These are phyloP conservation scores for Trichoderma aggressivum DNA, from an alignment of 2,329 filamentous ascomycete genomes.

Conservation along the genomic window DNA sequence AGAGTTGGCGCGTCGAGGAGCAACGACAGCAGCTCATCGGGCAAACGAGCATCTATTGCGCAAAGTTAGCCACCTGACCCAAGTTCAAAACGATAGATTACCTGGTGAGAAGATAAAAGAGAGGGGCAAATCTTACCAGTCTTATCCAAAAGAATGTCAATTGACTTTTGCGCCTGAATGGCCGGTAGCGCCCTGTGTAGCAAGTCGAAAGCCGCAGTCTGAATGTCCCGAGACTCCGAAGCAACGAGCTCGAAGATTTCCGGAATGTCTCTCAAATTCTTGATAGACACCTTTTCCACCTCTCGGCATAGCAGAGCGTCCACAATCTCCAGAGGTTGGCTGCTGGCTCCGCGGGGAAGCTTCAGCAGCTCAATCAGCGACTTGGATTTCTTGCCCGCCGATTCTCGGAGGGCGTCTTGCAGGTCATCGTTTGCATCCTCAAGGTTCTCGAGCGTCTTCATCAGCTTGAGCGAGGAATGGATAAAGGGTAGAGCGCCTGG, in stretches of 20 bases:
- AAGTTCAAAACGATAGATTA: fast-evolving
- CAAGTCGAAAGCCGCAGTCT: conserved; percentile 75
- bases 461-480: conserved; percentile 70
- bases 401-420: conserved; percentile 65
- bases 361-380: conserved; percentile 64
- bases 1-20: conserved; percentile 74
- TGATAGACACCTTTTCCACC: conserved; percentile 60
- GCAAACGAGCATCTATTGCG: conserved; percentile 60
- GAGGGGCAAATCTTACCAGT: conserved; percentile 39
- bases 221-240: conserved; percentile 70
- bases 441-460: conserved; percentile 59
- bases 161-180: conserved; percentile 74
- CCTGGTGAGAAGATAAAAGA: neutral
- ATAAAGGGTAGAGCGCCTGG: conserved; percentile 59
- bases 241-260: conserved; percentile 75
- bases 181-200: conserved; percentile 77
- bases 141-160: conserved; percentile 72
- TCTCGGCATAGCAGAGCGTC: conserved; percentile 71
- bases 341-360: conserved; percentile 40
- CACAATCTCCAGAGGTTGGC: conserved; percentile 70
- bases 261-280: conserved; percentile 59
- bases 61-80: neutral
- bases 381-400: conserved; percentile 51
- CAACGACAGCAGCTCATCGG: conserved; percentile 80
- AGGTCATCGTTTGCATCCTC: conserved; percentile 83